Percentiles rank a stretch among this genome's conserved stretches.
Evolutionary conservation across 768 basidiomycete species (phyloP).

Genomic region (Strobilomyces echinocephalus): DNA sequence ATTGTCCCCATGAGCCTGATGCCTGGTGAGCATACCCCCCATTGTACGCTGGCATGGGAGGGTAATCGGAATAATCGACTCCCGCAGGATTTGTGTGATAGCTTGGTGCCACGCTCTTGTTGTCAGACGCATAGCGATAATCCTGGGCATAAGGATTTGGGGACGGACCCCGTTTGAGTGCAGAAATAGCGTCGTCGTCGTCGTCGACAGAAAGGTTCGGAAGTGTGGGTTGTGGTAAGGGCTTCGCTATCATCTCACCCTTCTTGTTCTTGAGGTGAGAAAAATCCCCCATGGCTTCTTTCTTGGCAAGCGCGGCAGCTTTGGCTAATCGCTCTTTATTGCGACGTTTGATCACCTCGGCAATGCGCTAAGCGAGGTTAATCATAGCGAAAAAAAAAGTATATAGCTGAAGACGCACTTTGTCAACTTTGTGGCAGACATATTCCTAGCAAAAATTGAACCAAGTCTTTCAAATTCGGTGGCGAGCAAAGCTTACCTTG

Average conservation of each 20-base stretch:
- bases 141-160: constrained; percentile 54
- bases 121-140: constrained; percentile 52
- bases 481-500: constrained; percentile 51
- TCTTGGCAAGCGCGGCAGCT: constrained; percentile 77
- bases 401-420: constrained; percentile 45
- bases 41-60: constrained; percentile 76
- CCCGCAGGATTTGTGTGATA: constrained; percentile 40
- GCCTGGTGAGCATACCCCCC: constrained; percentile 56
- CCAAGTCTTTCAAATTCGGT: not conserved
- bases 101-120: constrained; percentile 36
- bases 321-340: constrained; percentile 81
- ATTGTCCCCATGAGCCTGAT: constrained; percentile 47
- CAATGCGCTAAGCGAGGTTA: constrained; percentile 64
- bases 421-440: constrained; percentile 98
- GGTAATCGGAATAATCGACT: constrained; percentile 42
- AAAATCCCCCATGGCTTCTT: constrained; percentile 87
- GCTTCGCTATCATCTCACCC: constrained; percentile 74
- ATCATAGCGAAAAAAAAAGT: constrained; percentile 3
- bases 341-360: constrained; percentile 87
- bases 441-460: constrained; percentile 61
- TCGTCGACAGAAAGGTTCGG: constrained; percentile 89
- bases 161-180: constrained; percentile 49
- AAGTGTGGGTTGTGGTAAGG: constrained; percentile 89
- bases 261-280: constrained; percentile 92
- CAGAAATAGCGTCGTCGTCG: constrained; percentile 52